Evolutionary conservation across 139 green algal genomes (phyloP), one percentile per base, ranked within the genome.

Genomic region (Tetradesmus lagerheimii): DNA sequence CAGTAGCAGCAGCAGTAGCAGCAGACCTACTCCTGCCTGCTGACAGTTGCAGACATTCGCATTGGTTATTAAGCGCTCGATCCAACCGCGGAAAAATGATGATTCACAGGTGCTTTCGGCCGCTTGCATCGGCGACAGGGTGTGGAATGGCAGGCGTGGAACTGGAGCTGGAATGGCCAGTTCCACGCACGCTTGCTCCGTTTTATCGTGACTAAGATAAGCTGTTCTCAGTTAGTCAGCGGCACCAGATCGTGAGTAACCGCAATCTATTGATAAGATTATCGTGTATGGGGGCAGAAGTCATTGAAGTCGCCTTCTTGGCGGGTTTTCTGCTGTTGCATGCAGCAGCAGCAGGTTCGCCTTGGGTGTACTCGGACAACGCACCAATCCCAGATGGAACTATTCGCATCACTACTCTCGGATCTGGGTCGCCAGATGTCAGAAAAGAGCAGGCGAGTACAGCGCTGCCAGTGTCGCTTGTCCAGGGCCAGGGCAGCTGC

Each of bases 341-440:
- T 5, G 14, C 80, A 66, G 47, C 80, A 47, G n/a, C 43, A 20
- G n/a, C 80, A 15, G n/a, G 41, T 34, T 86, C 80, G 14, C 80
- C 80, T 8, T 86, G 80, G 80, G 31, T 86, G 20, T 86, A 86
- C 45, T 86, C 80, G 14, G 80, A 86, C 50, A 47, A 74, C 31
- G 27, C 43, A 6, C 45, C 29, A 18, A 29, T 76, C 5, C 80
- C 47, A 16, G 47, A 34, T 5, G 50, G 50, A 43, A 86, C 80
- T 4, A 86, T 86, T 38, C 20, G 80, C 5, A 86, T 86, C 50
- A 86, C 80, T 14, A 86, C 80, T 20, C 47, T 86, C n/a, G 80
- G 80, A 31, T 74, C 41, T 74, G 80, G 80, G 12, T 86, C 80
- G 8, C 80, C 80, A 23, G 80, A 86, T 86, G 80, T 86, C 80